Evolutionary conservation across 2,329 filamentous ascomycete genomes (phyloP), one percentile per base, ranked within the genome.

Genomic region (Berkeleyomyces rouxiae): DNA sequence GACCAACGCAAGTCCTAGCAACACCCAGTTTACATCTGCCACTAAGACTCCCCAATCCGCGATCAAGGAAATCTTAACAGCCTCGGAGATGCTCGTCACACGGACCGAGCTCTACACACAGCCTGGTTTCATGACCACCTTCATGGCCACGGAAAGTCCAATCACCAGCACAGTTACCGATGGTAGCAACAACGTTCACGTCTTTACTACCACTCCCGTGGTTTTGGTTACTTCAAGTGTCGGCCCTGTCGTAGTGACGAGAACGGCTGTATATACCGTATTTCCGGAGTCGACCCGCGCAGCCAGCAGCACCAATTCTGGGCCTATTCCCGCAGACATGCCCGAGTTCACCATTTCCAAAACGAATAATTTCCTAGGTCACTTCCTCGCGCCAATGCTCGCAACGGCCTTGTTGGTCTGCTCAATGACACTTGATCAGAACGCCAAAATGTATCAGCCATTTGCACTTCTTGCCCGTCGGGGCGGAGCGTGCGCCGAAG

Each of bases 401-500:
- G 44, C 62, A 9, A 63, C 62, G 3, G 33, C 31, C 13, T 16
- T 63, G 16, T 16, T 63, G 33, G 36, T 63, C 10, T 40, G 36
- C 37, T 39, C 40, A 23, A 63, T 46, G 39, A 63, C 58, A 7
- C 44, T 63, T n/a, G 62, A 63, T 40, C 58, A 60, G 40, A 63
- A 63, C 13, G 46, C 57, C 44, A 63, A 60, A 39, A 63, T 63
- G 62, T 63, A 61, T 23, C 62, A 63, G 57, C 62, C 58, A 5
- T 63, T 63, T 57, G 57, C 47, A 3, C 40, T 60, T 7, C 46
- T 63, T 9, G 58, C 46, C 13, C 58, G 47, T 31, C 58, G 57
- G 7, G 58, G 36, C 36, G 55, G 59, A 9, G 40, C 63, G n/a
- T 13, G 11, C 10, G 63, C 55, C 9, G 44, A 46, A 10, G 58